Conservation (phyloP, 306 rosid species). For the Erythrophleum fordii region DNA sequence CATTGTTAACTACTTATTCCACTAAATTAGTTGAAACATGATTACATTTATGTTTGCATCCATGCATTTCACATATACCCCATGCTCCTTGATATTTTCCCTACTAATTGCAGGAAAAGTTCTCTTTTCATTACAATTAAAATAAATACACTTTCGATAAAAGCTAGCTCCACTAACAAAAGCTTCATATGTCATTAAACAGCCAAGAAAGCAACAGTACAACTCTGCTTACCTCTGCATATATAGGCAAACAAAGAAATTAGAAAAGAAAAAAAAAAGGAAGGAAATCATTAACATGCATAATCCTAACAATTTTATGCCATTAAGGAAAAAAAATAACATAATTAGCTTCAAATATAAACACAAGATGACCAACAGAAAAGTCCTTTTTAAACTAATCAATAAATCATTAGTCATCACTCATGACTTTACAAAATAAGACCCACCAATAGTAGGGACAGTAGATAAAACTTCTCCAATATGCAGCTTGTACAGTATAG, state of each 20-base stretch:
- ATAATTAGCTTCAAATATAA: not conserved
- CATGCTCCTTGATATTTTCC: constrained; percentile 13
- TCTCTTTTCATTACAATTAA: not conserved
- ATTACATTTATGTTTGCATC: not conserved
- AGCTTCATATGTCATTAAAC: not conserved
- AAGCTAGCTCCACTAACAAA: constrained; percentile 11
- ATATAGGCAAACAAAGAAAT: not conserved
- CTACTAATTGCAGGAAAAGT: not conserved
- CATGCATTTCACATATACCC: constrained; percentile 19
- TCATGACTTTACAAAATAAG: constrained; percentile 2
- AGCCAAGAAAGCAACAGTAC: not conserved
- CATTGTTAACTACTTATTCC: constrained; percentile 3
- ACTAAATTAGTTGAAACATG: not conserved
- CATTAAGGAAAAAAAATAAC: constrained; percentile 5
- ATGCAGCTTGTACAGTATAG: constrained; percentile 87
- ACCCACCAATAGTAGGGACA: constrained; percentile 89
- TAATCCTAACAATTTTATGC: constrained; percentile 1
- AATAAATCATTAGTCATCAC: not conserved
- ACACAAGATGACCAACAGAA: constrained; percentile 1
- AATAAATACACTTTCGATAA: constrained; percentile 18
- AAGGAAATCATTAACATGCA: constrained; percentile 23
- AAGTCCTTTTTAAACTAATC: not conserved
- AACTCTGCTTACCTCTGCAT: constrained; percentile 19
- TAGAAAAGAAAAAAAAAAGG: not conserved
- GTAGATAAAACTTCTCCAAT: constrained; percentile 94